Evolutionary conservation across 2,329 filamentous ascomycete species (phyloP).

Genomic region (Colletotrichum ledebouriae): DNA sequence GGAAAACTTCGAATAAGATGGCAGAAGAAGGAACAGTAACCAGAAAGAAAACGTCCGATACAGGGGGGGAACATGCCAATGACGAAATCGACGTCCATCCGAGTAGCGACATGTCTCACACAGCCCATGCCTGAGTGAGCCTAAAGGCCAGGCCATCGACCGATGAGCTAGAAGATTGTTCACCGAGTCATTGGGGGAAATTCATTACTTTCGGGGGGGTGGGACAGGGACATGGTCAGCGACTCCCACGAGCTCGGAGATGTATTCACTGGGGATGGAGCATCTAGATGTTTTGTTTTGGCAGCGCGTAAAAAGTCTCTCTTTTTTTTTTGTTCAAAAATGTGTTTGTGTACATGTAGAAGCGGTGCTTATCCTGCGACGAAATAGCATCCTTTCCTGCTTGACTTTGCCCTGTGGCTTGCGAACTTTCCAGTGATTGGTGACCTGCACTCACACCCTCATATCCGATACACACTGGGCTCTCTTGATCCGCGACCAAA

Average conservation of each 20-base stretch:
- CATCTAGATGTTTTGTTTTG: conserved; percentile 2
- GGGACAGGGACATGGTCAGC: no score
- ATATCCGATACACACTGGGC: not conserved
- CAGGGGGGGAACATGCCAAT: conserved; percentile 2
- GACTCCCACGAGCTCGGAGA: no score
- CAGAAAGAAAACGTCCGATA: conserved; percentile 10
- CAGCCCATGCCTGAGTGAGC: conserved; percentile 7
- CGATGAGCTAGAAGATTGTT: conserved; percentile 24
- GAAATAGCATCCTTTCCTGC: conserved; percentile 32
- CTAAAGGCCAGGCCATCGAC: conserved; percentile 24
- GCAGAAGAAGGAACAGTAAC: conserved; percentile 2
- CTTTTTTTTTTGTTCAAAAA: conserved; percentile 22
- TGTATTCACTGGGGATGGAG: not conserved
- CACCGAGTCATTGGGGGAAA: conserved; percentile 23
- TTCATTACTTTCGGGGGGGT: no score
- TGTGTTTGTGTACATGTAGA: conserved; percentile 29
- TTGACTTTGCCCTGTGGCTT: conserved; percentile 13
- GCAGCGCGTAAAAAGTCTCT: conserved; percentile 27
- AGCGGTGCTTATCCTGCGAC: conserved; percentile 10
- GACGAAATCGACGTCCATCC: conserved; percentile 1
- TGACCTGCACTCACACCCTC: conserved; percentile 39
- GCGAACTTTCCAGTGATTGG: conserved; percentile 25
- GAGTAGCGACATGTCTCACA: conserved; percentile 11
- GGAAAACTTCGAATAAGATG: conserved; percentile 3
- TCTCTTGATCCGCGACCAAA: conserved; percentile 21